Evolutionary conservation across 2,329 filamentous ascomycete genomes (phyloP).

Genomic region (Aspergillus vadensis): DNA sequence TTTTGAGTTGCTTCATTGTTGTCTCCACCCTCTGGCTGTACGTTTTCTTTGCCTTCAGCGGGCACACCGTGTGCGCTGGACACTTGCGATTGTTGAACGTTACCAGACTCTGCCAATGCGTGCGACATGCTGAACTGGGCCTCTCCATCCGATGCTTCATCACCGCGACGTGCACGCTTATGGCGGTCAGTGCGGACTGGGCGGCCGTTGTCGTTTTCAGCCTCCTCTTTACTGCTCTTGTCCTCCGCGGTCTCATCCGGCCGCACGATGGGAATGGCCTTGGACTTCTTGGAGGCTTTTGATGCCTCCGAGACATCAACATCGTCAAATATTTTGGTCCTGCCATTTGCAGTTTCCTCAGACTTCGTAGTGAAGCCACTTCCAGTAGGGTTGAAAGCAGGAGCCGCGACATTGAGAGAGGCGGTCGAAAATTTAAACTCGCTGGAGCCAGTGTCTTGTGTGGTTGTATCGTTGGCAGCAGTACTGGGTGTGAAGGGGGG

Average conservation of each 20-base stretch:
- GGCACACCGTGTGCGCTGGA: slow-evolving; percentile 27
- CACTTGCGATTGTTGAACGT: slow-evolving; percentile 29
- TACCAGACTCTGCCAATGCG: slow-evolving; percentile 36
- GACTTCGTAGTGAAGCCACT: slow-evolving; percentile 31
- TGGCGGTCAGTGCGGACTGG: slow-evolving; percentile 66
- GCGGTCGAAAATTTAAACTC: slow-evolving; percentile 68
- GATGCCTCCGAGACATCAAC: slow-evolving; percentile 65
- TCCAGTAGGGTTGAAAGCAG: slow-evolving; percentile 68
- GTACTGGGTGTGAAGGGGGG: slow-evolving; percentile 67
- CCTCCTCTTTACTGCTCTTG: slow-evolving; percentile 38
- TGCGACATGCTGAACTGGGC: slow-evolving; percentile 67
- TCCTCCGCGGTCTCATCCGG: slow-evolving; percentile 59
- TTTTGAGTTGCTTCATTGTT: slow-evolving; percentile 30
- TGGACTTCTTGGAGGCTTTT: slow-evolving; percentile 71
- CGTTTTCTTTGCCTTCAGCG: slow-evolving; percentile 42
- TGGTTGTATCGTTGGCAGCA: slow-evolving; percentile 17
- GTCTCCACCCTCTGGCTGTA: slow-evolving; percentile 44
- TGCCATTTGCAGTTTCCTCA: slow-evolving; percentile 22
- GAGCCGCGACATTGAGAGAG: slow-evolving; percentile 75
- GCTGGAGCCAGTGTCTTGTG: slow-evolving; percentile 24
- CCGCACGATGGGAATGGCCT: slow-evolving; percentile 78
- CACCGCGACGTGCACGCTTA: slow-evolving; percentile 71
- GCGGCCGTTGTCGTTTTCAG: slow-evolving; percentile 63
- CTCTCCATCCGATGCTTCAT: slow-evolving; percentile 70
- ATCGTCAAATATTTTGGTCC: slow-evolving; percentile 65